Conservation (phyloP, 345 rosid species). For the Pseudoturritis turrita region DNA sequence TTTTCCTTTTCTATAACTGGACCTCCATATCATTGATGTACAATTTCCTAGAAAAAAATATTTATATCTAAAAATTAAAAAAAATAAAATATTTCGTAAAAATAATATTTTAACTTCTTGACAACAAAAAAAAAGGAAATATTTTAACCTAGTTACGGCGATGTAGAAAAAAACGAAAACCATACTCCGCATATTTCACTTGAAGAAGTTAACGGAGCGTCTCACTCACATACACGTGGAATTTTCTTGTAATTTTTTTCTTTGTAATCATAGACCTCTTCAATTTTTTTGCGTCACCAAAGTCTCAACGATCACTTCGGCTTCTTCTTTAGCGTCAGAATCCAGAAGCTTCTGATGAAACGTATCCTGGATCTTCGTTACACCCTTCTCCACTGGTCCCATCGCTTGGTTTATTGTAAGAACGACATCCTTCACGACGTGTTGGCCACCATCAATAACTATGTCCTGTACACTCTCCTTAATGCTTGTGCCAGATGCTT, state of each 20-base stretch:
- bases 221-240: not conserved
- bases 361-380: slow-evolving; percentile 68
- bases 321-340: slow-evolving; percentile 35
- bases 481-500: slow-evolving; percentile 76
- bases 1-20: too few relatives aligned
- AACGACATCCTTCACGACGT: slow-evolving; percentile 66
- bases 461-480: slow-evolving; percentile 83
- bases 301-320: slow-evolving; percentile 36
- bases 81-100: too few relatives aligned
- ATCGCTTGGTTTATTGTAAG: slow-evolving; percentile 88
- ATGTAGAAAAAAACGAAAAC: too few relatives aligned
- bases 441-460: slow-evolving; percentile 74
- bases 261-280: not conserved
- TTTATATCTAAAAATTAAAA: too few relatives aligned
- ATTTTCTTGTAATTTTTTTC: not conserved
- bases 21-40: too few relatives aligned
- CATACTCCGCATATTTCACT: not conserved
- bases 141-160: too few relatives aligned
- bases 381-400: slow-evolving; percentile 80
- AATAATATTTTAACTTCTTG: too few relatives aligned
- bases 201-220: not conserved
- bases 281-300: slow-evolving; percentile 2
- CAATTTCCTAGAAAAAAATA: too few relatives aligned
- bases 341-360: slow-evolving; percentile 40
- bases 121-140: too few relatives aligned